Conservation (phyloP, 1,284 basidiomycete genomes). For the Ceratobasidium sp. region DNA sequence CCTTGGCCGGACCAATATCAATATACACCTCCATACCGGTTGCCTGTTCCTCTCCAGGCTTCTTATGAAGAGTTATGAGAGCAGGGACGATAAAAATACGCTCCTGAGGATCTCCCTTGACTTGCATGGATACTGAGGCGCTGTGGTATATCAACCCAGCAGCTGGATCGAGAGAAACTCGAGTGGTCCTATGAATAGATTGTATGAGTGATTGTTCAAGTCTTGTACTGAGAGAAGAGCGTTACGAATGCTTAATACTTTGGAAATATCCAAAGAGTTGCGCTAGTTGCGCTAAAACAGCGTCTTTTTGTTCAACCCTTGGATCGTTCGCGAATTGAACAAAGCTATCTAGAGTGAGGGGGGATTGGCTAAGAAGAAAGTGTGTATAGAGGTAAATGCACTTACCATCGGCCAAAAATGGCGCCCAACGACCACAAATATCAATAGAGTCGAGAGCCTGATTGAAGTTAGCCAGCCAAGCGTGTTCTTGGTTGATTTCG, state of each 20-base stretch:
- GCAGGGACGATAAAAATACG: conserved; percentile 10
- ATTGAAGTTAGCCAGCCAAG: conserved; percentile 34
- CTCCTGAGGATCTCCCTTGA: conserved; percentile 13
- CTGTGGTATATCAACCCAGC: conserved; percentile 27
- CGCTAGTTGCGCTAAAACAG: conserved; percentile 5
- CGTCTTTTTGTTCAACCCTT: conserved; percentile 11
- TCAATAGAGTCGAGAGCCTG: conserved; percentile 31
- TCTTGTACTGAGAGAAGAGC: neutral
- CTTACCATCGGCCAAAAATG: conserved; percentile 15
- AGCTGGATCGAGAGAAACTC: conserved; percentile 15
- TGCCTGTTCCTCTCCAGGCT: neutral
- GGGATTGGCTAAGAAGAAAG: neutral
- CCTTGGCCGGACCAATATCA: conserved; percentile 10
- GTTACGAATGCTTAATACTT: conserved; percentile 6
- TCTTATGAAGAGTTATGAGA: conserved; percentile 21
- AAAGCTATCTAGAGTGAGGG: neutral
- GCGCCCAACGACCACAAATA: conserved; percentile 19
- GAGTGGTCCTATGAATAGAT: neutral
- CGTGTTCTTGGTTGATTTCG: conserved; percentile 1
- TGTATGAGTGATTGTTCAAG: neutral
- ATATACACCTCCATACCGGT: conserved; percentile 32
- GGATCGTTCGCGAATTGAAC: conserved; percentile 22
- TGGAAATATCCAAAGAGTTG: conserved; percentile 14
- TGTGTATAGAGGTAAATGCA: neutral
- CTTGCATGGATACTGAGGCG: conserved; percentile 28